A percentile compares a stretch with the other conserved stretches of the same genome.
Conservation (phyloP, 2,329 filamentous ascomycete species). For the Myriosclerotinia duriaeana region DNA sequence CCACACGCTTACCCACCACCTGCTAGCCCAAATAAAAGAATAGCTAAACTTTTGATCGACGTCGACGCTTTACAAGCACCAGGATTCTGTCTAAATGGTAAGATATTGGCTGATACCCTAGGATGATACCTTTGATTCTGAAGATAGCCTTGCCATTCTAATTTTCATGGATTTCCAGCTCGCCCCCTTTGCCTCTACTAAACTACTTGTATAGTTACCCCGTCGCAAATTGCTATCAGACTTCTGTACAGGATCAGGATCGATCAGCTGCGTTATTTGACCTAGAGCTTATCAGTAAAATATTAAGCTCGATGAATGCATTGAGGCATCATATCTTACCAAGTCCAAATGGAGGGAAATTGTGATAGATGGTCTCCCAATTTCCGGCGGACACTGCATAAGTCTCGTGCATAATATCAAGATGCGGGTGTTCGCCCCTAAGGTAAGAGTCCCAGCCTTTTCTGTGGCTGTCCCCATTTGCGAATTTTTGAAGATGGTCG, state of each 20-base stretch:
- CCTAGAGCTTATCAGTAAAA: neutral
- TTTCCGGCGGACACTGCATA: neutral
- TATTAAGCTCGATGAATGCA: neutral
- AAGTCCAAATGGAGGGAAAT: neutral
- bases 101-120: neutral
- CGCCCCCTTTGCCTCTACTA: neutral
- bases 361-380: slow-evolving; percentile 6
- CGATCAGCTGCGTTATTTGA: neutral
- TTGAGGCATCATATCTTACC: neutral
- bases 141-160: neutral
- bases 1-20: neutral
- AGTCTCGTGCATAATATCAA: slow-evolving; percentile 9
- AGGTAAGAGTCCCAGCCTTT: neutral
- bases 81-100: neutral
- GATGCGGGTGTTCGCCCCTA: neutral
- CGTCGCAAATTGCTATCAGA: neutral
- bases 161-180: neutral
- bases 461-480: neutral
- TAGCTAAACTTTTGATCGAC: neutral
- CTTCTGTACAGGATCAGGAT: neutral
- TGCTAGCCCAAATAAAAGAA: neutral
- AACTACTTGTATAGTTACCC: too few relatives aligned
- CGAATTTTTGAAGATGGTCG: slow-evolving; percentile 2
- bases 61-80: neutral
- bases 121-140: neutral